phyloP scores from a whole-genome alignment of 768 basidiomycete genomes.

The Leccinellum albellum region DNA sequence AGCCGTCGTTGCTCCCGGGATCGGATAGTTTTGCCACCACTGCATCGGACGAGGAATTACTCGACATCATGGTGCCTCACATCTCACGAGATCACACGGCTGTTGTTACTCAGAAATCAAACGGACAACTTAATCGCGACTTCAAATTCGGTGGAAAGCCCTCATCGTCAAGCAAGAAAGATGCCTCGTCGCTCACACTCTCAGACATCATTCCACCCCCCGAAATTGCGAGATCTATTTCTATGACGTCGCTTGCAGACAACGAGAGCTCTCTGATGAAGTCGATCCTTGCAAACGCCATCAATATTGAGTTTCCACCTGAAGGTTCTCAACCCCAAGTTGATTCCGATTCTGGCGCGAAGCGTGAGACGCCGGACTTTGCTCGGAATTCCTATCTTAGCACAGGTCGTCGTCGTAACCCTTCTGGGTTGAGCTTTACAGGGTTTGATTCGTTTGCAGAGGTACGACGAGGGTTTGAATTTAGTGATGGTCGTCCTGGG shows the following conservation, averaged over 20 bases:
- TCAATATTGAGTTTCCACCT: conserved; percentile 34
- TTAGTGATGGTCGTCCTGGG: conserved; percentile 53
- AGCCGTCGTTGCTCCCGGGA: conserved; percentile 38
- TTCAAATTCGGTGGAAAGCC: conserved; percentile 70
- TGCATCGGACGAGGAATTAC: conserved; percentile 34
- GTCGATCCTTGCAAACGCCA: conserved; percentile 51
- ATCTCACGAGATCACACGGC: conserved; percentile 27
- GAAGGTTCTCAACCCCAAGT: conserved; percentile 36
- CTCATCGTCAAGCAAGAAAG: conserved; percentile 13
- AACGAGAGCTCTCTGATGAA: conserved; percentile 53
- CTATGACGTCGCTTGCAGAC: conserved; percentile 40
- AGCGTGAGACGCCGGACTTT: conserved; percentile 25
- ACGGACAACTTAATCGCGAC: conserved; percentile 64
- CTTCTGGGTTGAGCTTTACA: conserved; percentile 60
- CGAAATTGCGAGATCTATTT: conserved; percentile 46
- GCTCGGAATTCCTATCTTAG: conserved; percentile 13
- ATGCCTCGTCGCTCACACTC: conserved; percentile 42
- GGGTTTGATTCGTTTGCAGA: conserved; percentile 77
- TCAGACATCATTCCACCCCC: conserved; percentile 75
- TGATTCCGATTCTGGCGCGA: conserved; percentile 45
- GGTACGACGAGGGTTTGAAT: conserved; percentile 77
- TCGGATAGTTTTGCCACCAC: conserved; percentile 31
- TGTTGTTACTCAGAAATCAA: conserved; percentile 45
- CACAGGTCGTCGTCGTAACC: conserved; percentile 31
- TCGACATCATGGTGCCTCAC: conserved; percentile 11